phyloP scores from a whole-genome alignment of 768 basidiomycete genomes.

The Hypsizygus marmoreus region DNA sequence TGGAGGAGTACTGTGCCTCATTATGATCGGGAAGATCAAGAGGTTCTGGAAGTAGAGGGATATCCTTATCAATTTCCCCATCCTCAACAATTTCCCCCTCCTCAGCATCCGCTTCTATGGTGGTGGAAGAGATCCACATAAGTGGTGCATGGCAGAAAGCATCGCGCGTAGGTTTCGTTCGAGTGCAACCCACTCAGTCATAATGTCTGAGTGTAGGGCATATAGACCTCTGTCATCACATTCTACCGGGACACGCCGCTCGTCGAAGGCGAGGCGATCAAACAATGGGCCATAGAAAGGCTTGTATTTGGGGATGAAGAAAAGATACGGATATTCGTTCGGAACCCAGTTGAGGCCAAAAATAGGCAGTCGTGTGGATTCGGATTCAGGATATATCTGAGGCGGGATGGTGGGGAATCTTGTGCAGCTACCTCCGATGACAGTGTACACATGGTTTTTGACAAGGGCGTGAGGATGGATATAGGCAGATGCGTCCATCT shows the following conservation, averaged over 20 bases:
- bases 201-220: neutral
- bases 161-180: constrained; percentile 7
- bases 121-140: neutral
- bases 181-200: constrained; percentile 1
- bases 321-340: neutral
- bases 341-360: too few relatives aligned
- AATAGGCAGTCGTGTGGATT: too few relatives aligned
- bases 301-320: neutral
- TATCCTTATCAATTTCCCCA: too few relatives aligned
- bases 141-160: constrained; percentile 5
- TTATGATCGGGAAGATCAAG: neutral
- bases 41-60: neutral
- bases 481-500: too few relatives aligned
- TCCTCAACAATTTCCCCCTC: too few relatives aligned
- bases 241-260: neutral
- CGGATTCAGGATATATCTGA: too few relatives aligned
- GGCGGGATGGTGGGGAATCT: too few relatives aligned
- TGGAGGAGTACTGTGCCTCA: neutral
- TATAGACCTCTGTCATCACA: neutral
- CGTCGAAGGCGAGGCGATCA: neutral
- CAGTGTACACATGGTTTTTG: too few relatives aligned
- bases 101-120: too few relatives aligned
- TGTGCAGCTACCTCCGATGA: too few relatives aligned
- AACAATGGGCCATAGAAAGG: constrained; percentile 6
- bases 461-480: too few relatives aligned